Conservation (phyloP, 768 basidiomycete species). For the Hydnomerulius pinastri region DNA sequence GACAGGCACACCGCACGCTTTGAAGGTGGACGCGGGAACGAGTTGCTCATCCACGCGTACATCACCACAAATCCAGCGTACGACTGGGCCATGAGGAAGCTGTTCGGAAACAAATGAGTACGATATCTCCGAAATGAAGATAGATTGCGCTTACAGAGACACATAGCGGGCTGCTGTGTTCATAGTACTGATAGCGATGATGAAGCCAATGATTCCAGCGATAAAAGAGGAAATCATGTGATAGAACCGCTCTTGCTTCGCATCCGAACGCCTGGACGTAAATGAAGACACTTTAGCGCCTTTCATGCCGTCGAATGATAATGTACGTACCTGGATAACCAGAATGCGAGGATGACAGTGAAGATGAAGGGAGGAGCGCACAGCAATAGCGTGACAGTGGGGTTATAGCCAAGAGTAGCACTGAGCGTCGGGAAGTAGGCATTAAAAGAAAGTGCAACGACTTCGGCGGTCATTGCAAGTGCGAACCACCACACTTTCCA, state of each 20-base stretch:
- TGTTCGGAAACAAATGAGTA: constrained; percentile 26
- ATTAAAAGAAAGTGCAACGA: constrained; percentile 68
- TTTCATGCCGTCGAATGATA: neutral
- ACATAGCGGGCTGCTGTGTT: constrained; percentile 64
- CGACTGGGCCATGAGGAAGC: constrained; percentile 76
- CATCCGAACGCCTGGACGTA: constrained; percentile 63
- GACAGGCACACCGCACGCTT: constrained; percentile 87
- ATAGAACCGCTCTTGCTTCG: constrained; percentile 66
- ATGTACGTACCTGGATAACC: constrained; percentile 45
- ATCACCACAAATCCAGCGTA: constrained; percentile 74
- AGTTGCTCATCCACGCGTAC: constrained; percentile 51
- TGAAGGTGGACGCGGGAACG: constrained; percentile 74
- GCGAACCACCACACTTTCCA: constrained; percentile 85
- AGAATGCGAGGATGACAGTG: constrained; percentile 56
- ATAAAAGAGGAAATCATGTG: constrained; percentile 59
- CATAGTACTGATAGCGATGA: constrained; percentile 66
- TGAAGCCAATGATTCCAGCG: constrained; percentile 66
- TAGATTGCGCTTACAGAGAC: constrained; percentile 47
- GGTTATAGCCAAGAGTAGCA: constrained; percentile 66
- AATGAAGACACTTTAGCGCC: constrained; percentile 2
- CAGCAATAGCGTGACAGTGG: constrained; percentile 65
- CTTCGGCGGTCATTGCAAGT: constrained; percentile 39
- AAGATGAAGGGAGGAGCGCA: constrained; percentile 78
- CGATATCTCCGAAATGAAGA: constrained; percentile 6
- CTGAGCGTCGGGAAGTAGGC: constrained; percentile 82